Percentiles rank a stretch among this genome's conserved stretches.
Evolutionary conservation across 208 protist genomes (phyloP).

Genomic region (Herpetomonas samuelpessoai): DNA sequence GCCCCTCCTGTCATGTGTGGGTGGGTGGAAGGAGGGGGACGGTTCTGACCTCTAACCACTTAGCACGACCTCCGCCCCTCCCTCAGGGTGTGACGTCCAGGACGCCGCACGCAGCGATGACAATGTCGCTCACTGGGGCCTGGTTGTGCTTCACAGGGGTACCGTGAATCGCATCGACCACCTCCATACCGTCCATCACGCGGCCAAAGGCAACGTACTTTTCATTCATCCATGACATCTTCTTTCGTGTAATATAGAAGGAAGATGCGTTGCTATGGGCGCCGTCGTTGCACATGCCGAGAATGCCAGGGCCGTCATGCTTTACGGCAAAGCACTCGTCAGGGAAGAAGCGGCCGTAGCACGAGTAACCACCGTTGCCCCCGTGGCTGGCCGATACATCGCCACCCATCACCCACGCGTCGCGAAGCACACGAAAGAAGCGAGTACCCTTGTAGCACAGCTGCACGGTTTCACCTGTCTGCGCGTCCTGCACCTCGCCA

Average conservation of each 20-base stretch:
- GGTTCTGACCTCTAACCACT: too few species aligned
- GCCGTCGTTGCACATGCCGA: slow-evolving; percentile 92
- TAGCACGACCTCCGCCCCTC: too few species aligned
- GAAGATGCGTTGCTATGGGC: slow-evolving; percentile 82
- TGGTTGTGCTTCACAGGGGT: slow-evolving; percentile 85
- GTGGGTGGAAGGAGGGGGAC: too few species aligned
- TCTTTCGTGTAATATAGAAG: slow-evolving; percentile 87
- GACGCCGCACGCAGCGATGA: slow-evolving; percentile 80
- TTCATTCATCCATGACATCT: slow-evolving; percentile 89
- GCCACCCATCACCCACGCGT: slow-evolving; percentile 95
- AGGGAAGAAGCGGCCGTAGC: slow-evolving; percentile 90
- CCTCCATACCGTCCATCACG: slow-evolving; percentile 90
- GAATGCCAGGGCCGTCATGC: slow-evolving; percentile 74
- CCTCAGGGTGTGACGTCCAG: too few species aligned
- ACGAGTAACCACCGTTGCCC: slow-evolving; percentile 90
- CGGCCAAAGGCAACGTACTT: slow-evolving; percentile 95
- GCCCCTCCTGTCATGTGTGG: too few species aligned
- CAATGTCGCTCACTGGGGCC: slow-evolving; percentile 46
- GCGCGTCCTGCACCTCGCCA: slow-evolving; percentile 18
- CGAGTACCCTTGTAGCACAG: slow-evolving; percentile 89
- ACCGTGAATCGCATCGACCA: slow-evolving; percentile 79
- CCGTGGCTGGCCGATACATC: slow-evolving; percentile 80
- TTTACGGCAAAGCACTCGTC: slow-evolving; percentile 93
- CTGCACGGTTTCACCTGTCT: slow-evolving; percentile 17
- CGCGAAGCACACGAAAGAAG: slow-evolving; percentile 92